Percentiles rank a stretch among this genome's conserved stretches.
phyloP scores from a whole-genome alignment of 106 monocot species.

The Iris macrosiphon region DNA sequence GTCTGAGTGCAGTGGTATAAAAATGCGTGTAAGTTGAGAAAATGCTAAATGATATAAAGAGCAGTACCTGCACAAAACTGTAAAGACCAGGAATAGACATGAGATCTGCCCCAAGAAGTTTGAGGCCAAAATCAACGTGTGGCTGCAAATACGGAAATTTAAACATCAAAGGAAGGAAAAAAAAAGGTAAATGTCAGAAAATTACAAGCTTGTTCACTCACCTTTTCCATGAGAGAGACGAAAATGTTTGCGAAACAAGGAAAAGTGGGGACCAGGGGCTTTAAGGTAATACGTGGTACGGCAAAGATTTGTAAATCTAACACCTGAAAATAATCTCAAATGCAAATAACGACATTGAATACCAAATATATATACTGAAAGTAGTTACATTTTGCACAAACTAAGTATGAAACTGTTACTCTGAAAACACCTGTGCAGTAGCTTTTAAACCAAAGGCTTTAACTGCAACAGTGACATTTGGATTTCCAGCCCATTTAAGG shows the following conservation, averaged over 20 bases:
- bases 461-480: conserved; percentile 52
- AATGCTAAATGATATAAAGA: too few species aligned
- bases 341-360: neutral
- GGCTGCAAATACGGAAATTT: conserved; percentile 32
- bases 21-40: too few species aligned
- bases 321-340: conserved; percentile 33
- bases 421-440: conserved; percentile 68
- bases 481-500: conserved; percentile 85
- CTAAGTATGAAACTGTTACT: too few species aligned
- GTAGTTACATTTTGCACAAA: conserved; percentile 31
- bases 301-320: conserved; percentile 80
- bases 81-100: conserved; percentile 83
- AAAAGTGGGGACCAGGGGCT: conserved; percentile 67
- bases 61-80: conserved; percentile 59
- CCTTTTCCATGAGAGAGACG: conserved; percentile 85
- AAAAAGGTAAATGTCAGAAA: neutral
- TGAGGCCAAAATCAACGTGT: conserved; percentile 85
- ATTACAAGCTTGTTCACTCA: neutral
- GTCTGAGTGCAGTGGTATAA: too few species aligned
- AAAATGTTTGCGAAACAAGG: conserved; percentile 72
- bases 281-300: conserved; percentile 66
- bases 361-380: conserved; percentile 14
- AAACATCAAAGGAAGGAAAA: neutral
- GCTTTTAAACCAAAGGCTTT: conserved; percentile 66
- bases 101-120: conserved; percentile 70